Percentiles rank a stretch among this genome's conserved stretches.
Evolutionary conservation across 306 rosid species (phyloP).

Genomic region (Pyrus bretschneideri): DNA sequence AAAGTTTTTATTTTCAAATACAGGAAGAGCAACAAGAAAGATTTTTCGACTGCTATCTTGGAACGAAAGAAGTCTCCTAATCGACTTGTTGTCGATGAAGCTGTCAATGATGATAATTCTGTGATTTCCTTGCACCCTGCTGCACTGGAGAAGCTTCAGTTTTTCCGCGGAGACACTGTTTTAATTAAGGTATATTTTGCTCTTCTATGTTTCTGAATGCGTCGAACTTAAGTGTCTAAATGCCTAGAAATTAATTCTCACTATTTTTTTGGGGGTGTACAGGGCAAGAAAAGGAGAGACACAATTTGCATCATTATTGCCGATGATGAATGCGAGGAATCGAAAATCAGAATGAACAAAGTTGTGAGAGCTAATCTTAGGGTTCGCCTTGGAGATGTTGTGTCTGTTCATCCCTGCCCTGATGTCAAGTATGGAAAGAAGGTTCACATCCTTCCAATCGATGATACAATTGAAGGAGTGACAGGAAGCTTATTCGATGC

Average conservation of each 20-base stretch:
- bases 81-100: conserved; percentile 58
- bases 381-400: conserved; percentile 57
- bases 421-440: conserved; percentile 58
- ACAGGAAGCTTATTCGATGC: conserved; percentile 65
- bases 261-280: not conserved
- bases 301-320: conserved; percentile 56
- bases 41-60: conserved; percentile 52
- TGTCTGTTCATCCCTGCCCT: conserved; percentile 47
- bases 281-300: conserved; percentile 64
- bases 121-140: conserved; percentile 48
- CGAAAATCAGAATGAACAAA: conserved; percentile 63
- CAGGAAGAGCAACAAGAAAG: conserved; percentile 42
- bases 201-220: not conserved
- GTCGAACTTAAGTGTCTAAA: not conserved
- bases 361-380: conserved; percentile 53
- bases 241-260: not conserved
- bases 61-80: conserved; percentile 67
- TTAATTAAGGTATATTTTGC: conserved; percentile 38
- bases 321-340: conserved; percentile 52
- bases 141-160: conserved; percentile 53
- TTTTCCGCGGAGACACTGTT: conserved; percentile 50
- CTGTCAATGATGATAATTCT: conserved; percentile 53
- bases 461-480: conserved; percentile 62
- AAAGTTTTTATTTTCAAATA: conserved; percentile 5
- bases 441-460: conserved; percentile 59